Evolutionary conservation across 192 early-diverging fungal genomes (phyloP).

Genomic region (Coemansia pectinata): DNA sequence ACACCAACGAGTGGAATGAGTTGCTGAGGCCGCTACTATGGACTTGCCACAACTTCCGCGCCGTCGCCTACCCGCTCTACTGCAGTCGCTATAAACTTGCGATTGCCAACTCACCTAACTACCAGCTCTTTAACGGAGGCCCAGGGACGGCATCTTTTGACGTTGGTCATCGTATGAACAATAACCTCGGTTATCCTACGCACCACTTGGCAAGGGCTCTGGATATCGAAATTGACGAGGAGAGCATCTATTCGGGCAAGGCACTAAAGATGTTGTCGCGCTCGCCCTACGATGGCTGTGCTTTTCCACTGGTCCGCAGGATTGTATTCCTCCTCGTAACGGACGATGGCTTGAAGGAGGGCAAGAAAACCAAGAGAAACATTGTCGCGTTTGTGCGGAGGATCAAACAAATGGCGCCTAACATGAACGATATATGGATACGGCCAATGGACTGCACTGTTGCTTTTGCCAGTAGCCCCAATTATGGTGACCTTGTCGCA

Average conservation of each 20-base stretch:
- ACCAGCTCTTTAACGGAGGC: too few species aligned
- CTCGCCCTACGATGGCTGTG: neutral
- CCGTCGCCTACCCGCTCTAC: too few species aligned
- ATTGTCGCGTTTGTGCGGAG: neutral
- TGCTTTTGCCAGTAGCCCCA: neutral
- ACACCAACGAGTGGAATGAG: neutral
- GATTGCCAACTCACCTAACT: too few species aligned
- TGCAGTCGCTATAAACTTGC: too few species aligned
- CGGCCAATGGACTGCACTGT: neutral
- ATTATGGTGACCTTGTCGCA: neutral
- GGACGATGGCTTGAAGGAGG: too few species aligned
- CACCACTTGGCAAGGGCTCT: neutral
- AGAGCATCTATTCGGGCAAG: neutral
- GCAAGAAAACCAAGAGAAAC: neutral
- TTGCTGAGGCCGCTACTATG: neutral
- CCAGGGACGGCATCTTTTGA: too few species aligned
- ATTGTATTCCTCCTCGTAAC: neutral
- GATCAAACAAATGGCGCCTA: neutral
- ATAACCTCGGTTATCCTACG: neutral
- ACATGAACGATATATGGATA: neutral
- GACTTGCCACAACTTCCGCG: neutral
- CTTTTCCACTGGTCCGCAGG: neutral
- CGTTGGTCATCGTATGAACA: too few species aligned
- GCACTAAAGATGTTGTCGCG: neutral
- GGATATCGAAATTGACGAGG: neutral